Percentiles rank a stretch among this genome's conserved stretches.
Conservation (phyloP, 345 rosid genomes). For the Eutrema yunnanense region DNA sequence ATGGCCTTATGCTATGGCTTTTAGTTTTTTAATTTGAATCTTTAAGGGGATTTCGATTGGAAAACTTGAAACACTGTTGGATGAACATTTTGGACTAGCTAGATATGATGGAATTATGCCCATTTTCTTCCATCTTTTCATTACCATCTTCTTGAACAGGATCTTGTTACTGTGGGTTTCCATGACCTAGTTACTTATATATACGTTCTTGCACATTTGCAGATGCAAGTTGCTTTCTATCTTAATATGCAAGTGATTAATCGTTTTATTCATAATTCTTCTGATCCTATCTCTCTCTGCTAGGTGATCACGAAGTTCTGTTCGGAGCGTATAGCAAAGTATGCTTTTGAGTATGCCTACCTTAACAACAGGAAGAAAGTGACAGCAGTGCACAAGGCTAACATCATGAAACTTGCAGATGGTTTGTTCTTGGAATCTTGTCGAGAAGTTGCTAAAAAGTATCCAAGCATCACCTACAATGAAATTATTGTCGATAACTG, state of each 20-base stretch:
- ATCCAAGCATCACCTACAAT: constrained; percentile 83
- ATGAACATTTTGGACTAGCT: neutral
- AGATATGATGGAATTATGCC: neutral
- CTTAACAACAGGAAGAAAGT: constrained; percentile 92
- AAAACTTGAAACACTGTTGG: neutral
- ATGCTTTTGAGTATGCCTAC: constrained; percentile 98
- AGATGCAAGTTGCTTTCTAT: neutral
- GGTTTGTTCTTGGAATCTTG: constrained; percentile 96
- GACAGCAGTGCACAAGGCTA: constrained; percentile 95
- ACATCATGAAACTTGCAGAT: constrained; percentile 98
- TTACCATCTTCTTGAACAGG: neutral
- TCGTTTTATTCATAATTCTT: neutral
- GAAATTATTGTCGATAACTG: constrained; percentile 97
- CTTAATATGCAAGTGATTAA: neutral
- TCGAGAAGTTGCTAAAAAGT: constrained; percentile 81
- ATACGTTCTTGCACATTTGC: neutral
- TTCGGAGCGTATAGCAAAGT: constrained; percentile 92
- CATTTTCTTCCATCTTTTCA: neutral
- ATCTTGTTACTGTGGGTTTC: neutral
- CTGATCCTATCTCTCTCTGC: constrained; percentile 26
- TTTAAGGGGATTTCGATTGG: neutral
- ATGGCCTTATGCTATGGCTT: neutral
- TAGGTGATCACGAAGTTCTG: constrained; percentile 99
- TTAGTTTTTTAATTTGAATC: neutral
- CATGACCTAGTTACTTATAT: neutral